Evolutionary conservation across 176 grass and related monocot species (phyloP), one percentile per base, ranked within the genome.

Genomic region (Oryza australiensis): DNA sequence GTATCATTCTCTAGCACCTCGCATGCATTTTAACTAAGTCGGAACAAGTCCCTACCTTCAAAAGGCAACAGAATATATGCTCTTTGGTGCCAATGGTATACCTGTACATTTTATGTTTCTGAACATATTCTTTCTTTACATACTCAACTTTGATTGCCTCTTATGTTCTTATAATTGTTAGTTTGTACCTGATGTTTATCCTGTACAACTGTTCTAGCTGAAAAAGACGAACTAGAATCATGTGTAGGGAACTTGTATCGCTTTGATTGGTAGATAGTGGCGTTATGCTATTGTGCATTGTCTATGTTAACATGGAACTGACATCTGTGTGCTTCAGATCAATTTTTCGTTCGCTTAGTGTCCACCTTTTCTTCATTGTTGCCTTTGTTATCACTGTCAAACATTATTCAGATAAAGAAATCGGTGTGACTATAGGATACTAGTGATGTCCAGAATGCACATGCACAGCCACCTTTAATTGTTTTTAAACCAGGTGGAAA

Each of bases 401-500:
- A 38, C 33, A 75, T 75, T 33, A 5, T 75, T 59, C 48, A 57
- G 73, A 75, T 35, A 12, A 75, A 75, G 13, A 22, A 37, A 75
- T 37, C 6, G 49, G 18, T 55, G 49, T 22, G 49, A 55, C 1
- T 18, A 8, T 55, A 55, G 18, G 49, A 55, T 55, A 18, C 49
- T 68, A n/a, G 18, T 67, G 16, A 18, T 67, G 64, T 33, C 32
- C 34, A 67, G 15, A 67, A 67, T 77, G 23, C 23, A 38, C 8
- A 59, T 77, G 63, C 11, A 3, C 55, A 63, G 3, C 57, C 74
- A 10, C 20, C 15, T 29, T 14, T 64, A 55, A 22, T 64, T 12
- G 11, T 43, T 20, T 65, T 29, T 24, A 27, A 77, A 77, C 27
- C 5, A 29, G 26, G 26, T 22, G 41, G 4, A 34, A 33, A 16